Evolutionary conservation across 768 basidiomycete species (phyloP), one percentile per base, ranked within the genome.

Genomic region (Hypholoma fasciculare): DNA sequence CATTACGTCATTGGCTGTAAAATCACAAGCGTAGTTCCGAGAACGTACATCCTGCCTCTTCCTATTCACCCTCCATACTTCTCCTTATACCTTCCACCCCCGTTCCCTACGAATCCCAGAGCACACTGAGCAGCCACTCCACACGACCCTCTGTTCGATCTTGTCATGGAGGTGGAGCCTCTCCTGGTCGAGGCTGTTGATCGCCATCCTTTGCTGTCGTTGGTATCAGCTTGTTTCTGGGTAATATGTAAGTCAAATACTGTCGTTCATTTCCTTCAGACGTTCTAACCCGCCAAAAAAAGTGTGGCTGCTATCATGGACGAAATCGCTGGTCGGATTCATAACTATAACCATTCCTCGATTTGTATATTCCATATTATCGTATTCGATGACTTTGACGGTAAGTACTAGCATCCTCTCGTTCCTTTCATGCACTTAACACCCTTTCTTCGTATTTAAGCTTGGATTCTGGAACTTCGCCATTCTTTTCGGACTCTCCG

Each of bases 381-480:
- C 92, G 11, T 94, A 94, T 68, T 93, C 93, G 4, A 87, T 94
- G 84, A 95, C 93, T 1, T 77, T 95, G 62, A 94, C 92, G 55
- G 93, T 92, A 67, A 48, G 84, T 66, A 23, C 13, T 2, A 19
- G 26, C 17, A 38, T 34, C 20, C 30, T 47, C 38, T 52, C 34
- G 30, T 20, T 11, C 20, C 7, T 27, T 16, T 53, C 48, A 44
- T 59, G 30, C 12, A 14, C 49, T 23, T 14, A n/a, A 48, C 50
- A 23, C n/a, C 49, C 36, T 27, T 20, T 56, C 17, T 16, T 47
- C 36, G 44, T 12, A 39, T 27, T 70, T 34, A 70, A 96, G 86
- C 83, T 98, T 47, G 92, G 92, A 64, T 97, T 97, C 72, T 94
- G 93, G 82, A 91, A 90, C 43, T 89, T 98, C 63, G 88, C 89